Evolutionary conservation across 805 yeast genomes (phyloP).

Genomic region (Nakazawaea siamensis): DNA sequence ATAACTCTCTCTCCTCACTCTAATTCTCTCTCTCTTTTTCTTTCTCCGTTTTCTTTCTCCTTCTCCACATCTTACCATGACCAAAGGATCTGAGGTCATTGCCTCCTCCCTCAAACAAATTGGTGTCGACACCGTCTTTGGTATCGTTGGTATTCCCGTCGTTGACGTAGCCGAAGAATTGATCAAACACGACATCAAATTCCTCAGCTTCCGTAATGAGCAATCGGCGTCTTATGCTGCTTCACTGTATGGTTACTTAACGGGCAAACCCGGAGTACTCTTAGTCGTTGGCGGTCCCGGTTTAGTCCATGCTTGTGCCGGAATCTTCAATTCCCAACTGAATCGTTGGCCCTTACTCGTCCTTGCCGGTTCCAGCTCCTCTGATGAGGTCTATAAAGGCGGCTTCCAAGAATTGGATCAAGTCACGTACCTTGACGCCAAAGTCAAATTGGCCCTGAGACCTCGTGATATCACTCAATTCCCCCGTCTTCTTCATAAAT

Average conservation of each 20-base stretch:
- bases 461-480: conserved; percentile 27
- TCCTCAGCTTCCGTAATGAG: conserved; percentile 59
- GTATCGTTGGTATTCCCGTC: conserved; percentile 70
- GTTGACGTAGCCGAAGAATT: conserved; percentile 62
- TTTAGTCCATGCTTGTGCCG: conserved; percentile 57
- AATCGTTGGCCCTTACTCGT: conserved; percentile 62
- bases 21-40: background rate
- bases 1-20: too few relatives aligned
- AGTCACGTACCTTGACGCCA: conserved; percentile 35
- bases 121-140: conserved; percentile 53
- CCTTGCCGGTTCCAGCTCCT: conserved; percentile 53
- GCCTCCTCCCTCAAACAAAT: conserved; percentile 38
- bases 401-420: conserved; percentile 72
- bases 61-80: conserved; percentile 1
- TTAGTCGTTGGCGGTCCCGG: conserved; percentile 77
- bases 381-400: conserved; percentile 42
- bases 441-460: conserved; percentile 44
- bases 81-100: conserved; percentile 37
- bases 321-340: conserved; percentile 51
- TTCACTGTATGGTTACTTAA: conserved; percentile 57
- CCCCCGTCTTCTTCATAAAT: conserved; percentile 34
- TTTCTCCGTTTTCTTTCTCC: background rate
- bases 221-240: conserved; percentile 76
- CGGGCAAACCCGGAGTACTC: conserved; percentile 57
- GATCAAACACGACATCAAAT: conserved; percentile 43